Base-by-base conservation (phyloP, 2,329 filamentous ascomycete species). In the Sporothrix schenckii region DNA sequence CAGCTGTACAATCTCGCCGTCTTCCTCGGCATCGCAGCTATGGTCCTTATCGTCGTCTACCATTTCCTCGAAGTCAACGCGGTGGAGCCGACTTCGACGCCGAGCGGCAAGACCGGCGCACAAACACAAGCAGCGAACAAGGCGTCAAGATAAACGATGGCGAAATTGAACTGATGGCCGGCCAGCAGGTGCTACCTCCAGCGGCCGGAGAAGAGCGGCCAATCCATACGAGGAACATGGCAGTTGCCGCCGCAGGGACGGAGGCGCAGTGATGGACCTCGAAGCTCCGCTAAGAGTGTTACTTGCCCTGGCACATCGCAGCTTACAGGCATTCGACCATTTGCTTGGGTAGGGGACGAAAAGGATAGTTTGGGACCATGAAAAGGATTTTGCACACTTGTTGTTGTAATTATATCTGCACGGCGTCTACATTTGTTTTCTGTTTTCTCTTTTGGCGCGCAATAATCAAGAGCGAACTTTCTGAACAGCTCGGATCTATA, bases 11-110 rank as follows among this genome's bases (percentile, higher is more conserved):
- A 87, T 73, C 88, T 99, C 41, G 94, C 95, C 80, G 89, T 98
- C 80, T 94, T 97, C 80, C 91, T 99, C 72, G 95, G 95, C 83
- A 91, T 89, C 69, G 87, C 90, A 53, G 89, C 94, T 73, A 94
- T 98, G 92, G 84, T 97, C 58, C 86, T 99, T 73, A 97, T 98
- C 75, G 89, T 99, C 41, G 82, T 97, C 39, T 98, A 99, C 82
- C 93, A 98, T 81, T 98, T 96, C 83, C 89, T 99, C 77, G 94
- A 98, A 80, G 88, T 97, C 83, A 98, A 99, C 78, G 88, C 92
- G n/a, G 84, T 76, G 70, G 78, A 80, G 61, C 73, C 78, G 63
- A 77, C 78, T 71, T 74, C 72, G 53, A 74, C 21, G 49, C 30
- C 50, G 11, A 13, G 14, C 1, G 53, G 44, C 21, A 73, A 66